These are phyloP conservation scores for Plasmodium gaboni DNA, from an alignment of 169 alveolate species.

Conservation along the genomic window DNA sequence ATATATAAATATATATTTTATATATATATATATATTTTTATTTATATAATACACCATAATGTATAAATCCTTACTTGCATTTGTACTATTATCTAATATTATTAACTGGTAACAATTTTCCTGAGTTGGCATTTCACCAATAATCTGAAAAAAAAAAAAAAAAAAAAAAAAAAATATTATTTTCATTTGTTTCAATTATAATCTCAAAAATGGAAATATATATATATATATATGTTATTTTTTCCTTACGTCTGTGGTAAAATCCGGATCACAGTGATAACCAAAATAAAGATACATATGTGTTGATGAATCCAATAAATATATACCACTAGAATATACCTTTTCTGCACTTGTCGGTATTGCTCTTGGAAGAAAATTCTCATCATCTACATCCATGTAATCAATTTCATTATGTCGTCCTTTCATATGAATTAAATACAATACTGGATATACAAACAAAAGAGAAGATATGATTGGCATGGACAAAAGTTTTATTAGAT, in stretches of 20 bases:
- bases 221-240: background rate
- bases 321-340: constrained; percentile 87
- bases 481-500: constrained; percentile 53
- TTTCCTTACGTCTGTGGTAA: constrained; percentile 40
- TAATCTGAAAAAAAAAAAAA: constrained; percentile 22
- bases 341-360: constrained; percentile 84
- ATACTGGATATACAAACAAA: constrained; percentile 77
- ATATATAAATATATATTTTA: background rate
- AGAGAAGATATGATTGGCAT: constrained; percentile 71
- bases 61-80: constrained; percentile 28
- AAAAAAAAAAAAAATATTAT: background rate
- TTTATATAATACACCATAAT: background rate
- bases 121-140: constrained; percentile 69
- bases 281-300: constrained; percentile 86
- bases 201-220: background rate
- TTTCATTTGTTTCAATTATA: no score
- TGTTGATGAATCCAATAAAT: constrained; percentile 86
- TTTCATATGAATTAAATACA: constrained; percentile 71
- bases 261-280: constrained; percentile 77
- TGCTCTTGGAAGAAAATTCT: constrained; percentile 69
- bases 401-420: constrained; percentile 59
- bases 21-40: background rate
- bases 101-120: constrained; percentile 44
- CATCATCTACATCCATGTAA: constrained; percentile 72
- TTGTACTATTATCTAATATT: constrained; percentile 22